Evolutionary conservation across 208 protist species (phyloP), one percentile per base, ranked within the genome.

Genomic region (Wallacemonas sp.): DNA sequence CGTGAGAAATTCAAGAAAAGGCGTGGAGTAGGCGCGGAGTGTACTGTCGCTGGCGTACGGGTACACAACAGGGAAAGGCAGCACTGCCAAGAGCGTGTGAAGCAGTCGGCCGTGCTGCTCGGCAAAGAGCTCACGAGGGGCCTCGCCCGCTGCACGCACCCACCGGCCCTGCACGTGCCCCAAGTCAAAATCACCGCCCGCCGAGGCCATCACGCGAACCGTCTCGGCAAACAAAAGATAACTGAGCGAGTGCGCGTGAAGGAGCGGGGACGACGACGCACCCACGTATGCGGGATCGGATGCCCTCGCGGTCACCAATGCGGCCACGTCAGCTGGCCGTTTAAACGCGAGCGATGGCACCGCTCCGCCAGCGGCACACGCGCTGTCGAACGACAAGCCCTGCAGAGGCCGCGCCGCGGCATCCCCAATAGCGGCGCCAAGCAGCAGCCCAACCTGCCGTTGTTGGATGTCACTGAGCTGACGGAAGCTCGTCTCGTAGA

Each of bases 401-500:
- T 84, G 71, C 19, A 89, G 52, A 5, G 77, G 62, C 15, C 76
- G 83, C 0, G 85, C 90, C 3, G 90, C 90, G 0, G 85, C 87
- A 69, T 96, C 90, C 9, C 74, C 90, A 26, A 96, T 86, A 22
- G 73, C 76, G 24, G 84, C 78, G 0, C 87, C 90, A 29, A 96
- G 64, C 1, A 96, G 15, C 38, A 92, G 63, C 0, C 90, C 90
- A 4, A 86, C 79, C 62, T 96, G 90, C 44, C 68, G 64, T 66
- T 96, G 90, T 54, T 93, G 87, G 6, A 93, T 63, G 46, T 71
- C 77, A 55, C 80, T 91, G n/a, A 93, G 85, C 50, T 96, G 90
- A 21, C 82, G 88, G 71, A 93, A 91, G 66, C 87, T 93, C 57
- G 78, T 92, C 52, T 88, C 66, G 55, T 93, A 96, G 38, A 90